Percentiles rank a stretch among this genome's conserved stretches.
Conservation (phyloP, 1,284 basidiomycete genomes). For the Puccinia polysora region DNA sequence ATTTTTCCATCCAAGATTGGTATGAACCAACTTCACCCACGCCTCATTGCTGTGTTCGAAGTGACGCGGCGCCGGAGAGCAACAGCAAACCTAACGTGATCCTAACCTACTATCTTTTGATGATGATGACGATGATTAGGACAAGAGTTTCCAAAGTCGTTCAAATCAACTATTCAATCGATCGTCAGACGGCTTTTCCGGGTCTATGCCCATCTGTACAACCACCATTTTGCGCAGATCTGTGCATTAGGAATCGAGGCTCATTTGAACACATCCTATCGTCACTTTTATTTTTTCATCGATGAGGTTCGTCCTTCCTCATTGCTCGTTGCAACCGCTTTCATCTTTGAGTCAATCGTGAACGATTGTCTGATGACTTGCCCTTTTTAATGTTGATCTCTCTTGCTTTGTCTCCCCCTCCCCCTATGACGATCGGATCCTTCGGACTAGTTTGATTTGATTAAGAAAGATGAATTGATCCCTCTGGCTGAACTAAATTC, state of each 20-base stretch:
- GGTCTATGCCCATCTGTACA: slow-evolving; percentile 98
- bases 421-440: slow-evolving; percentile 23
- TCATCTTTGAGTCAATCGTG: no score
- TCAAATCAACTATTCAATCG: slow-evolving; percentile 83
- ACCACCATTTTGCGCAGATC: slow-evolving; percentile 98
- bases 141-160: slow-evolving; percentile 72
- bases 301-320: slow-evolving; percentile 60
- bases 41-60: not conserved
- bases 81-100: not conserved
- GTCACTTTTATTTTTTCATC: slow-evolving; percentile 95
- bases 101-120: slow-evolving; percentile 5
- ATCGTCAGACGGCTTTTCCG: slow-evolving; percentile 89
- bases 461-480: slow-evolving; percentile 92
- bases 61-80: not conserved
- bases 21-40: slow-evolving; percentile 51
- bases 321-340: not conserved
- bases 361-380: no score
- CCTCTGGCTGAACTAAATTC: slow-evolving; percentile 95
- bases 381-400: no score
- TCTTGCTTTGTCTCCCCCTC: slow-evolving; percentile 44
- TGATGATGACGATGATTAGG: slow-evolving; percentile 21
- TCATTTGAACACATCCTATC: slow-evolving; percentile 96
- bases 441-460: slow-evolving; percentile 70
- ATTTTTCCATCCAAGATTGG: slow-evolving; percentile 95
- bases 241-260: slow-evolving; percentile 98